These are phyloP conservation scores for Halocafeteria seosinensis DNA, from an alignment of 108 stramenopile species.

Conservation along the genomic window DNA sequence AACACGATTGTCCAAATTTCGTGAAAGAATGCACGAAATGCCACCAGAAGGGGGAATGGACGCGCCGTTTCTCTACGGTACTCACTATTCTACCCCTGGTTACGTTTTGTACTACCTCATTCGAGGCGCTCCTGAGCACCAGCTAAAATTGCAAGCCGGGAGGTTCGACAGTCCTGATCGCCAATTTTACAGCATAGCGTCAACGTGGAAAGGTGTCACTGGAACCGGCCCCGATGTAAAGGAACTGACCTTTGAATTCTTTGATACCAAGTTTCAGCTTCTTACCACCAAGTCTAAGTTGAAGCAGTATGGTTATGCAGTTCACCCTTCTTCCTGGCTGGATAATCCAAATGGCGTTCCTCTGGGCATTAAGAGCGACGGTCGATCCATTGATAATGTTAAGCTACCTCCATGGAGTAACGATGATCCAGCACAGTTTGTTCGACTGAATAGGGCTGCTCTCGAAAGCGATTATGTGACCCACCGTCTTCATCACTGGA, in stretches of 20 bases:
- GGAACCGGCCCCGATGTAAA: slow-evolving; percentile 85
- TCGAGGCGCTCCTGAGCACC: slow-evolving; percentile 79
- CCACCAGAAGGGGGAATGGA: slow-evolving; percentile 21
- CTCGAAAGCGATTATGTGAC: slow-evolving; percentile 15
- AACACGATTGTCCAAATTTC: slow-evolving; percentile 12
- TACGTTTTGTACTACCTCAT: slow-evolving; percentile 92
- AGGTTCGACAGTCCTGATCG: slow-evolving; percentile 92
- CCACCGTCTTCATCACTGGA: slow-evolving; percentile 23
- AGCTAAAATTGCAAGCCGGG: slow-evolving; percentile 90
- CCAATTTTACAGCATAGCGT: slow-evolving; percentile 58
- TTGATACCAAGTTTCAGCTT: slow-evolving; percentile 37
- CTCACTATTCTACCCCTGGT: slow-evolving; percentile 83
- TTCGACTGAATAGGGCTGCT: slow-evolving; percentile 10
- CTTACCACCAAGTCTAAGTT: too few species aligned
- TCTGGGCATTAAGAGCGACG: too few species aligned
- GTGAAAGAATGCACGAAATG: slow-evolving; percentile 22
- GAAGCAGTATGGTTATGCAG: too few species aligned
- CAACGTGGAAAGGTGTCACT: slow-evolving; percentile 56
- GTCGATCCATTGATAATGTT: slow-evolving; percentile 72
- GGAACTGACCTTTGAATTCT: slow-evolving; percentile 90
- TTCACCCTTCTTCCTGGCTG: too few species aligned
- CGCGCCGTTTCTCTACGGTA: slow-evolving; percentile 73
- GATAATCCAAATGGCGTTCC: too few species aligned
- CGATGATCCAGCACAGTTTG: slow-evolving; percentile 46
- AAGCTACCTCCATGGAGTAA: slow-evolving; percentile 79